Evolutionary conservation across 73 alveolate genomes (phyloP).

Genomic region (Tetrahymena thermophila): DNA sequence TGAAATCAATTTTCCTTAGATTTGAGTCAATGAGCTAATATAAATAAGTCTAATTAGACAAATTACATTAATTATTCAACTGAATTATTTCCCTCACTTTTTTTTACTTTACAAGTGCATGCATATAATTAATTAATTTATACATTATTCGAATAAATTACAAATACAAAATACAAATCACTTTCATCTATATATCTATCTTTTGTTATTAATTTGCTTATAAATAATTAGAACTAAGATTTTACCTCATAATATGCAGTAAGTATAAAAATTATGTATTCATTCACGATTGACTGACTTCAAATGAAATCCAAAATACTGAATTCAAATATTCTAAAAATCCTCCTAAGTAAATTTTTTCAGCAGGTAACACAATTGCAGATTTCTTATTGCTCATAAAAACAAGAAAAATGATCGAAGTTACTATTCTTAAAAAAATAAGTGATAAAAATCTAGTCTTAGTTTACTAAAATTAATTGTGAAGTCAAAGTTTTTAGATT

Average conservation of each 20-base stretch:
- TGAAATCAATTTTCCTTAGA: neutral
- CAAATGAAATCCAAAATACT: neutral
- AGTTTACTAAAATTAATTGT: no score
- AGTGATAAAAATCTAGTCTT: no score
- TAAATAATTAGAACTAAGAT: neutral
- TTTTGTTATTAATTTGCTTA: neutral
- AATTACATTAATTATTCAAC: neutral
- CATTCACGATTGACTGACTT: neutral
- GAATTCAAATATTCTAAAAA: neutral
- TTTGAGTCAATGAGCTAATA: neutral
- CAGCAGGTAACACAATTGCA: no score
- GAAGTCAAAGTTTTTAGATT: no score
- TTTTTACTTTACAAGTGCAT: neutral
- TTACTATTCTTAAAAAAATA: no score
- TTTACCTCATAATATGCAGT: neutral
- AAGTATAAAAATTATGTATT: no score
- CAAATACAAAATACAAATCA: neutral
- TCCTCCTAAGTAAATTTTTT: neutral
- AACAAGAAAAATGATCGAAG: no score
- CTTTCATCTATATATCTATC: no score
- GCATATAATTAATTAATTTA: no score
- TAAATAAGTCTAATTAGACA: neutral
- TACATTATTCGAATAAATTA: no score
- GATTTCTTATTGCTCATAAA: no score
- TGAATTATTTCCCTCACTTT: neutral